Base-by-base conservation (phyloP, 2,329 filamentous ascomycete genomes). In the Alternaria brassicicola region DNA sequence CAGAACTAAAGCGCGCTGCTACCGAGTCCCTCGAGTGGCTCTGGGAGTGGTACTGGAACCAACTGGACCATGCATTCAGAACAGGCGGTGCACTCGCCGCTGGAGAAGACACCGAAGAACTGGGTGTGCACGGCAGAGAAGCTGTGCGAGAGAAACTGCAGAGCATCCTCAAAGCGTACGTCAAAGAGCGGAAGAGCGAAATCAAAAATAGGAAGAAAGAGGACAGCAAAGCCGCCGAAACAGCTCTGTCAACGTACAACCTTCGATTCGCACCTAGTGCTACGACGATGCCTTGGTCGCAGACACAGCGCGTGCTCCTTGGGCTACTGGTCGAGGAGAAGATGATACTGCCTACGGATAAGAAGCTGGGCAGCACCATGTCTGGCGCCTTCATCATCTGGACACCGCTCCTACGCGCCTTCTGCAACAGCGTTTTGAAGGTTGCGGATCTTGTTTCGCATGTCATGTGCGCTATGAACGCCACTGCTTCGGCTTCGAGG, bases 11-110 rank as follows among this genome's bases (percentile, higher is more conserved):
- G 51, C 83, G 84, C 33, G 90, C 90, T 1, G 86, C 89, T 1
- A 79, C 83, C 62, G 86, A 89, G 67, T 91, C 90, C 1, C 81
- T 97, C 61, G 81, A 83, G 42, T 97, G 93, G 93, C 88, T 97
- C 50, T 97, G 92, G 91, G 84, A 88, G 52, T 91, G 91, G 76
- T 97, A 96, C 80, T 98, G 93, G 93, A 78, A 71, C 12, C 78
- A 79, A 35, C 72, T 88, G 19, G 80, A 82, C 53, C 21, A 63
- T n/a, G 68, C 67, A 4, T 70, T 76, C 49, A 47, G 57, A 1
- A 48, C 52, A 2, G 9, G 55, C 9, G 26, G 25, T 6, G 30
- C 19, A 6, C 26, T 21, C 8, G 23, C n/a, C 12, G 15, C 12
- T 2, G 38, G 17, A 12, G 49, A 17, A 5, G 25, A 43, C 19